These are phyloP conservation scores for Persicaria tinctoria DNA, from an alignment of 148 eudicot genomes.

Conservation along the genomic window DNA sequence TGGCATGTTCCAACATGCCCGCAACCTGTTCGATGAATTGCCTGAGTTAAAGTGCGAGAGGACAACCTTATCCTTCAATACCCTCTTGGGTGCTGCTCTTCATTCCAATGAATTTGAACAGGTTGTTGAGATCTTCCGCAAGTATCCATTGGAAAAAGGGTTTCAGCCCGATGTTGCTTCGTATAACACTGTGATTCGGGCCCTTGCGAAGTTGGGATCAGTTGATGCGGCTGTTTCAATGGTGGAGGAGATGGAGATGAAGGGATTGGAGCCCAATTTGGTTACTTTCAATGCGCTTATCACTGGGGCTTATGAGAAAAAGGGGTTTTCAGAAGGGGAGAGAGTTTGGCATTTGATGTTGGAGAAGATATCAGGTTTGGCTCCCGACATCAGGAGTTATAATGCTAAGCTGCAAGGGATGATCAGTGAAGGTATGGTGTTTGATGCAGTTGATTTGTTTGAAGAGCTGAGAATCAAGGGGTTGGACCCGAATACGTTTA, in stretches of 20 bases:
- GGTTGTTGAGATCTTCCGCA: slow-evolving; percentile 29
- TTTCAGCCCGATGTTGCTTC: slow-evolving; percentile 40
- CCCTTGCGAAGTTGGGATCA: slow-evolving; percentile 28
- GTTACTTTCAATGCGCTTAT: slow-evolving; percentile 23
- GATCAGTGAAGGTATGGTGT: slow-evolving; percentile 9
- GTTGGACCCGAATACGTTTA: slow-evolving; percentile 18
- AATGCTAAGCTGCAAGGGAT: slow-evolving; percentile 22
- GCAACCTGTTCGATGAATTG: slow-evolving; percentile 74
- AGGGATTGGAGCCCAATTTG: slow-evolving; percentile 24
- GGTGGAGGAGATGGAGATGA: slow-evolving; percentile 26
- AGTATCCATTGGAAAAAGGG: slow-evolving; percentile 27
- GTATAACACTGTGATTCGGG: slow-evolving; percentile 45
- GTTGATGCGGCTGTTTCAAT: slow-evolving; percentile 20
- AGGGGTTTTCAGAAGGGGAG: slow-evolving; percentile 30
- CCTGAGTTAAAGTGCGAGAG: slow-evolving; percentile 32
- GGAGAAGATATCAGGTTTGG: slow-evolving; percentile 13
- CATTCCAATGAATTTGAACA: slow-evolving; percentile 33
- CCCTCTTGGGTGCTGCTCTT: slow-evolving; percentile 55
- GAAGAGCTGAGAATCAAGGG: slow-evolving; percentile 20
- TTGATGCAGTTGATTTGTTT: slow-evolving; percentile 20
- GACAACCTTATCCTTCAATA: slow-evolving; percentile 44
- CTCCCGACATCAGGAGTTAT: slow-evolving; percentile 23
- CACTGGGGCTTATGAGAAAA: slow-evolving; percentile 17
- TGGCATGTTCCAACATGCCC: slow-evolving; percentile 57
- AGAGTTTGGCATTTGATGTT: slow-evolving; percentile 25